phyloP scores from a whole-genome alignment of 371 early-diverging fungal genomes.

The Entomophthora muscae region DNA sequence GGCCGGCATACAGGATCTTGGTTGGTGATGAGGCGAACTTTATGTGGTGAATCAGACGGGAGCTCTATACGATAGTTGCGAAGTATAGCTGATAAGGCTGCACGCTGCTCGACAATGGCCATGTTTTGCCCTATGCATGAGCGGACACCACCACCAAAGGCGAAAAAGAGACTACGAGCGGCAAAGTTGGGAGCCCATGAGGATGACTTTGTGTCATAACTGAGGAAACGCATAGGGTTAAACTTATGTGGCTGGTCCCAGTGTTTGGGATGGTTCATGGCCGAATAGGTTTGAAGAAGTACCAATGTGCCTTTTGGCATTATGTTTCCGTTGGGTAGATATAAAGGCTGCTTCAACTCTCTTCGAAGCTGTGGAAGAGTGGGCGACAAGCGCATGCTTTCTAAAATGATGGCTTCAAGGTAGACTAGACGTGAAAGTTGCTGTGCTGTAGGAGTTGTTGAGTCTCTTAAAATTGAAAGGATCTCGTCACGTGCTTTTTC shows the following conservation, averaged over 20 bases:
- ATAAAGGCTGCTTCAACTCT: background rate
- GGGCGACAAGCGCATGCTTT: background rate
- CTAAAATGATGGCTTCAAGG: background rate
- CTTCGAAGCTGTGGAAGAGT: background rate
- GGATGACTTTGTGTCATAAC: background rate
- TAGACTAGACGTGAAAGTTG: background rate
- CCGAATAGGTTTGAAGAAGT: background rate
- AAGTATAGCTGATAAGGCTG: conserved; percentile 13
- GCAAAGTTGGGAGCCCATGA: background rate
- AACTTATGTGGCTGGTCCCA: background rate
- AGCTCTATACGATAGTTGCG: background rate
- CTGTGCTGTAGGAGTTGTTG: background rate
- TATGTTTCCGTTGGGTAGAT: background rate
- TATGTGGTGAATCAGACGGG: background rate
- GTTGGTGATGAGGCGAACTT: background rate
- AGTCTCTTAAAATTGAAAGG: background rate
- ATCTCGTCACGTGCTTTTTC: background rate
- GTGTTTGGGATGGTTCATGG: background rate
- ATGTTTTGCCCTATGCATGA: background rate
- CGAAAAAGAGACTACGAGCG: background rate
- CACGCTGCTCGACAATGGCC: background rate
- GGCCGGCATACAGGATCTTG: background rate
- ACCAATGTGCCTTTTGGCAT: background rate
- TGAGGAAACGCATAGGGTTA: background rate
- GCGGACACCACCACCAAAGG: background rate